These are phyloP conservation scores for Panicum virgatum DNA, from an alignment of 202 grass and related monocot genomes.

Conservation along the genomic window DNA sequence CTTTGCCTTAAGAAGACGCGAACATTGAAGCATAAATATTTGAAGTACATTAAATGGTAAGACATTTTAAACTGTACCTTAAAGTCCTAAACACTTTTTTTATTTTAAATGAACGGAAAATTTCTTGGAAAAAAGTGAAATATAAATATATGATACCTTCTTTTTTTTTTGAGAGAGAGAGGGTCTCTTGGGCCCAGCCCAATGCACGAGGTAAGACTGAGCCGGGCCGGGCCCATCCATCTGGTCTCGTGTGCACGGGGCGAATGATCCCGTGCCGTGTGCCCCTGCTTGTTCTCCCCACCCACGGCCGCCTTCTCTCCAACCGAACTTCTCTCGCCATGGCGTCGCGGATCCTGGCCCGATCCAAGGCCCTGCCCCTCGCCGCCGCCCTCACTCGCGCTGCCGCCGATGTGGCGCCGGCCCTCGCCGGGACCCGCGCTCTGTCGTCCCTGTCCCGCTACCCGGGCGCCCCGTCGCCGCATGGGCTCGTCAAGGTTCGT, in stretches of 20 bases:
- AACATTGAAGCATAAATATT: too few species aligned
- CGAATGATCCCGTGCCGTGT: neutral
- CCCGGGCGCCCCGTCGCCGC: neutral
- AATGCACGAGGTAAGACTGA: neutral
- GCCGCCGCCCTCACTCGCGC: slow-evolving; percentile 31
- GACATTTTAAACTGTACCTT: too few species aligned
- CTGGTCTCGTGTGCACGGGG: neutral
- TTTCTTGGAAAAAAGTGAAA: too few species aligned
- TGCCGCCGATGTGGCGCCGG: neutral
- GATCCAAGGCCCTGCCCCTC: slow-evolving; percentile 50
- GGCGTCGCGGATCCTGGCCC: slow-evolving; percentile 50
- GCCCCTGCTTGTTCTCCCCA: neutral
- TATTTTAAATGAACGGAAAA: too few species aligned
- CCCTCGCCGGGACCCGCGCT: slow-evolving; percentile 25
- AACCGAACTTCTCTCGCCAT: slow-evolving; percentile 25
- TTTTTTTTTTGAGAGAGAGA: too few species aligned
- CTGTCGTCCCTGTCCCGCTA: slow-evolving; percentile 41
- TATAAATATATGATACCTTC: too few species aligned
- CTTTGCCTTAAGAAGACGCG: too few species aligned
- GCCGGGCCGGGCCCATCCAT: neutral
- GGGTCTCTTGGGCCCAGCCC: neutral
- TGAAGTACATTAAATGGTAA: too few species aligned
- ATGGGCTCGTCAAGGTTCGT: slow-evolving; percentile 42
- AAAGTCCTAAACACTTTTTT: too few species aligned
- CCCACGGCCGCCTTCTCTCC: too few species aligned